Evolutionary conservation across 495 filamentous ascomycete species (phyloP).

Genomic region (Jackrogersella multiformis): DNA sequence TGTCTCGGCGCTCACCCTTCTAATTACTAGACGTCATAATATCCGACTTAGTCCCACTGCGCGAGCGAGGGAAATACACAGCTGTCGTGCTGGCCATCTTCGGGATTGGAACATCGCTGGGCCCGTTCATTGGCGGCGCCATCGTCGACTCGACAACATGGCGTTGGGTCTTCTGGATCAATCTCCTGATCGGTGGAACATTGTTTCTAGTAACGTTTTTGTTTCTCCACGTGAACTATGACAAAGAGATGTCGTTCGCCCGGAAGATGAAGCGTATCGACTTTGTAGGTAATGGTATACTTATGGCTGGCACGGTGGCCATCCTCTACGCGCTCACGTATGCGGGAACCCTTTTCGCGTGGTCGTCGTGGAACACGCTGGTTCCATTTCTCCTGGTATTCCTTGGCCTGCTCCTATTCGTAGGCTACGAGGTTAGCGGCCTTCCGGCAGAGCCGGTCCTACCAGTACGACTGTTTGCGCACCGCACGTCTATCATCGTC

Average conservation of each 20-base stretch:
- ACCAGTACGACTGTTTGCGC: neutral
- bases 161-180: slow-evolving; percentile 52
- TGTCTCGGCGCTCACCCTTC: too few relatives aligned
- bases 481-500: neutral
- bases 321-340: slow-evolving; percentile 44
- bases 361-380: slow-evolving; percentile 43
- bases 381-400: too few relatives aligned
- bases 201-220: slow-evolving; percentile 31
- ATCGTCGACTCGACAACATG: slow-evolving; percentile 60
- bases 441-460: neutral
- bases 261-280: slow-evolving; percentile 41
- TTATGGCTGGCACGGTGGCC: slow-evolving; percentile 39
- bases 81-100: slow-evolving; percentile 64
- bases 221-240: slow-evolving; percentile 42
- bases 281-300: slow-evolving; percentile 43
- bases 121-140: slow-evolving; percentile 75
- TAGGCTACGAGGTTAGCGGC: too few relatives aligned
- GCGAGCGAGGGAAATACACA: slow-evolving; percentile 63
- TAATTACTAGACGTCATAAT: slow-evolving; percentile 81
- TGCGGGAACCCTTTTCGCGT: slow-evolving; percentile 34
- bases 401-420: too few relatives aligned
- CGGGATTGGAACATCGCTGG: slow-evolving; percentile 70
- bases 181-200: slow-evolving; percentile 45
- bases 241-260: slow-evolving; percentile 14
- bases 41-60: slow-evolving; percentile 74